Evolutionary conservation across 768 basidiomycete genomes (phyloP).

Genomic region (Daedaleopsis sinensis): DNA sequence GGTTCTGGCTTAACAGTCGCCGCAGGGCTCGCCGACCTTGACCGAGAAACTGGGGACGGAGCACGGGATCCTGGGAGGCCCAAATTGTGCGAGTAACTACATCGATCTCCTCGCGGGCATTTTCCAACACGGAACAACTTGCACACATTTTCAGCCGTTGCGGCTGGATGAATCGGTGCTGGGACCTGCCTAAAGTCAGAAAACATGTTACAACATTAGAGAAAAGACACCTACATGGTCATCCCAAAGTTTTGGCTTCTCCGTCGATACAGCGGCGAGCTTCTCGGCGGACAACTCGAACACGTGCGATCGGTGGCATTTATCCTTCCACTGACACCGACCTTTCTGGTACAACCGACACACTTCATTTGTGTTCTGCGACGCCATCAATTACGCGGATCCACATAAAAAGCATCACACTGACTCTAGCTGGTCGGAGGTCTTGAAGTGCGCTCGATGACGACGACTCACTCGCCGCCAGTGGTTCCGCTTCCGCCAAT

Average conservation of each 20-base stretch:
- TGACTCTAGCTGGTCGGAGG: background rate
- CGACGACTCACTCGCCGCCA: too few relatives aligned
- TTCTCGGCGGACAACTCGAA: background rate
- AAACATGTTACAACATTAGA: too few relatives aligned
- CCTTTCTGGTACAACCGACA: background rate
- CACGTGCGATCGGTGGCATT: conserved; percentile 21
- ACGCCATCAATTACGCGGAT: background rate
- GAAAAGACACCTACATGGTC: too few relatives aligned
- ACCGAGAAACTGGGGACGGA: background rate
- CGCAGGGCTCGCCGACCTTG: background rate
- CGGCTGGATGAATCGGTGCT: background rate
- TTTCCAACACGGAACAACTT: background rate
- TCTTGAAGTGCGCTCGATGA: background rate
- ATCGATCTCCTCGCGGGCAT: background rate
- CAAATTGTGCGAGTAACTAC: background rate
- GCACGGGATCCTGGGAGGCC: background rate
- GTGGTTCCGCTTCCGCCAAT: too few relatives aligned
- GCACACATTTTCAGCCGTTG: background rate
- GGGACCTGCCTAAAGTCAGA: background rate
- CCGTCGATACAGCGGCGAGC: background rate
- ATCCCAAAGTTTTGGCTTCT: background rate
- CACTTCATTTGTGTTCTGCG: background rate
- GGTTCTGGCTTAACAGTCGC: too few relatives aligned
- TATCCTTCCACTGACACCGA: conserved; percentile 6
- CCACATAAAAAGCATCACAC: background rate